phyloP scores from a whole-genome alignment of 805 yeast genomes.

The Hanseniaspora occidentalis region DNA sequence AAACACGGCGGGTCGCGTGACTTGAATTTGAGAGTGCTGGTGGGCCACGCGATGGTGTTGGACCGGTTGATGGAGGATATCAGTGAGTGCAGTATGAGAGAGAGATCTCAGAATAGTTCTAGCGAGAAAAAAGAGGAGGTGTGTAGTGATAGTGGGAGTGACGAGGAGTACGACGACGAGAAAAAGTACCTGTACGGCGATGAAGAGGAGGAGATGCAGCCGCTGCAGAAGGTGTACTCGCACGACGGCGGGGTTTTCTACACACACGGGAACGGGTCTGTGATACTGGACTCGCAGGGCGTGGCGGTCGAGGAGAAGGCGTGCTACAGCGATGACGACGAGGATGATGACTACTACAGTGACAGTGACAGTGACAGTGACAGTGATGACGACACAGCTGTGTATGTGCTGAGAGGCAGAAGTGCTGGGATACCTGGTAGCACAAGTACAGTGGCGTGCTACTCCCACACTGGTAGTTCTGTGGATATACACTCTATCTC shows the following conservation, averaged over 20 bases:
- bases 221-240: constrained; percentile 4
- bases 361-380: constrained; percentile 9
- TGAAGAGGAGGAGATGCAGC: not conserved
- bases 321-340: constrained; percentile 9
- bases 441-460: no score
- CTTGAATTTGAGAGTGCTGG: constrained; percentile 17
- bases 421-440: no score
- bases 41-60: constrained; percentile 24
- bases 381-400: not conserved
- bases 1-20: constrained; percentile 7
- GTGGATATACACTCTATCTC: not conserved
- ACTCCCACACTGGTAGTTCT: no score
- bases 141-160: not conserved
- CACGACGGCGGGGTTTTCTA: no score
- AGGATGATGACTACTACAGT: constrained; percentile 11
- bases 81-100: constrained; percentile 4
- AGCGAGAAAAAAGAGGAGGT: constrained; percentile 4
- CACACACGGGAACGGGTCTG: no score
- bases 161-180: not conserved
- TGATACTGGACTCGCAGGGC: no score
- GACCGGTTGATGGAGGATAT: constrained; percentile 18
- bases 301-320: no score
- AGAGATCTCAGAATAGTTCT: not conserved
- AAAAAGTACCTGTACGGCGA: no score
- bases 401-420: no score